Base-by-base conservation (phyloP, 192 early-diverging fungal species). In the Podila verticillata region DNA sequence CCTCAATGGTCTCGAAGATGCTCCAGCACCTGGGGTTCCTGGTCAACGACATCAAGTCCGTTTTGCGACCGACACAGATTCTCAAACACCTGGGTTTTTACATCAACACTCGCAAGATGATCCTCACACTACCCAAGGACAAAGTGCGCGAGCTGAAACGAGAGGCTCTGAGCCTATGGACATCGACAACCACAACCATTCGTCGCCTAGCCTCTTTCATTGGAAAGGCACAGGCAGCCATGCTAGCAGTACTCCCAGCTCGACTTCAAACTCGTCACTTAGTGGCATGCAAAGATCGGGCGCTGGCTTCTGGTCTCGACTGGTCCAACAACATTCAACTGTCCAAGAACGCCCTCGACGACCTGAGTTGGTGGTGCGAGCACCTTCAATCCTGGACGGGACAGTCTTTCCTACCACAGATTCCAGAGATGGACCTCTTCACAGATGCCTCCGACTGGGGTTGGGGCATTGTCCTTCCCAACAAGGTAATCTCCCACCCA, bases 391-490 rank as follows among this genome's bases (percentile, higher is more conserved):
- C 60, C 30, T 80, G 82, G 73, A 84, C 74, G 28, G 72, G 82
- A 0, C 59, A 29, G 15, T 68, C 61, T 0, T 63, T 69, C 44
- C 56, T 77, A 5, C 82, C 64, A 13, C 31, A 54, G 35, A 64
- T 61, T 13, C 65, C 61, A 24, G 26, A 66, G 20, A 2, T 31
- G 49, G 65, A 68, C 2, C 49, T 71, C 20, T 72, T 62, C 65
- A 73, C 65, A 29, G 77, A 81, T 34, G 77, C 70, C 29, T 81
- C 70, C 4, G 70, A 81, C 56, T 19, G 58, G 32, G 70, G 77
- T 2, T 81, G 77, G 77, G 77, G 70, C 0, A 63, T 81, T 31
- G 68, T 71, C 8, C 30, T 17, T 39, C 28, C 48, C 39, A 22
- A 72, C 22, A 44, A 36, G 28, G 20, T 34, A 17, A 30, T 28